phyloP scores from a whole-genome alignment of 441 rosid genomes.

The Euphorbia schlechtendalii region DNA sequence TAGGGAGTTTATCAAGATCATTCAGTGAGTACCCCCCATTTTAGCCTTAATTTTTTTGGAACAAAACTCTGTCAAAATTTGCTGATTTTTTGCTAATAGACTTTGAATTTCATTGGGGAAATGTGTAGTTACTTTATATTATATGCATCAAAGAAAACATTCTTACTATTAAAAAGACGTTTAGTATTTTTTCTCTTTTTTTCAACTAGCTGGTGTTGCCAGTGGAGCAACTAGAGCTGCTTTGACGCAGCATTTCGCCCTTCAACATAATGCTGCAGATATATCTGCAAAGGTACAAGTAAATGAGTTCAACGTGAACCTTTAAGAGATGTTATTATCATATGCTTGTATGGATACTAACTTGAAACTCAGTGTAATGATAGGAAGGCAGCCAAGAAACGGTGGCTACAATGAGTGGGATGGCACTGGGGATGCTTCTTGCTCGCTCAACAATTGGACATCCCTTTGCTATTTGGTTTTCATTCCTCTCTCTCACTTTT shows the following conservation, averaged over 20 bases:
- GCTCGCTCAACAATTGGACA: conserved; percentile 68
- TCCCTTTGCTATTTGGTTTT: conserved; percentile 73
- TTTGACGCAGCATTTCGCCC: conserved; percentile 92
- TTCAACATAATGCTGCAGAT: conserved; percentile 92
- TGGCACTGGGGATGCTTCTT: conserved; percentile 89
- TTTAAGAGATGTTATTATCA: conserved; percentile 5
- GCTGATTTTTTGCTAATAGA: not conserved
- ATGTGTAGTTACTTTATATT: conserved; percentile 3
- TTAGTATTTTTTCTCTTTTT: too few species aligned
- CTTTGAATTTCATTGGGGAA: not conserved
- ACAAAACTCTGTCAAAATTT: conserved; percentile 1
- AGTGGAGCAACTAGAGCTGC: conserved; percentile 99
- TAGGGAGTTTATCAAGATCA: conserved; percentile 93
- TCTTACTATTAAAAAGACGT: too few species aligned
- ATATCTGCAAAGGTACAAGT: conserved; percentile 77
- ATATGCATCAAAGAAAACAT: not conserved
- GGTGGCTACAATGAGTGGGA: conserved; percentile 86
- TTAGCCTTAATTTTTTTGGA: conserved; percentile 5
- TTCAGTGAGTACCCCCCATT: conserved; percentile 54
- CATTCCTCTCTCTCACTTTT: conserved; percentile 68
- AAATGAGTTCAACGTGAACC: conserved; percentile 15
- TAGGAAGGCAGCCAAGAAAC: conserved; percentile 99
- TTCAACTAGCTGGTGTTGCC: conserved; percentile 79
- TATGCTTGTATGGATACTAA: conserved; percentile 4
- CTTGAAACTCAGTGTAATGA: conserved; percentile 7